A percentile compares a stretch with the other conserved stretches of the same genome.
Evolutionary conservation across 106 monocot species (phyloP).

Genomic region (Dioscorea dumetorum): DNA sequence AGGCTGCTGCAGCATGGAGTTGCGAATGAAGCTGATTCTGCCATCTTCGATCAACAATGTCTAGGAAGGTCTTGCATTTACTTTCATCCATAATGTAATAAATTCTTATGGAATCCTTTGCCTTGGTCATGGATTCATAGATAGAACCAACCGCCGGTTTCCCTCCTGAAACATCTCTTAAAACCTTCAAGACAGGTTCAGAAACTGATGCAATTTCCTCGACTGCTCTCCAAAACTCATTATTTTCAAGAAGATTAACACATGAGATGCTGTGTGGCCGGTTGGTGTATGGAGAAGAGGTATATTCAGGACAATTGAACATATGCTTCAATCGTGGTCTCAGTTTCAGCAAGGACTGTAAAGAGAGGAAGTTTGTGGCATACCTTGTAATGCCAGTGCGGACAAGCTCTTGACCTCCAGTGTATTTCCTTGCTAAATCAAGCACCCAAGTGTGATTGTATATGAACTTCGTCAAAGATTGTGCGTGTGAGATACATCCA

Average conservation of each 20-base stretch:
- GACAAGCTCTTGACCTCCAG: conserved; percentile 68
- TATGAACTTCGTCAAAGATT: conserved; percentile 66
- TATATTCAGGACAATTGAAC: conserved; percentile 82
- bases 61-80: conserved; percentile 84
- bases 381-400: conserved; percentile 51
- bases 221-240: conserved; percentile 76
- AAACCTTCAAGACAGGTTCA: conserved; percentile 74
- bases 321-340: conserved; percentile 78
- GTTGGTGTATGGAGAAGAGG: conserved; percentile 61
- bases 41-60: conserved; percentile 87
- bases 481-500: conserved; percentile 79
- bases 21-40: conserved; percentile 76
- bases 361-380: conserved; percentile 59
- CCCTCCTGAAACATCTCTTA: conserved; percentile 84
- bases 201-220: conserved; percentile 83
- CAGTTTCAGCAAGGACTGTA: conserved; percentile 74
- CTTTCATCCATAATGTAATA: conserved; percentile 97
- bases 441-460: conserved; percentile 74
- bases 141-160: conserved; percentile 79
- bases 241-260: conserved; percentile 67
- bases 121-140: conserved; percentile 85
- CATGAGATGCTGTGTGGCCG: conserved; percentile 51
- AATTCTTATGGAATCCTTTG: conserved; percentile 84
- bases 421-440: conserved; percentile 66
- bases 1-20: conserved; percentile 87